Percentiles rank a stretch among this genome's conserved stretches.
Evolutionary conservation across 2,329 filamentous ascomycete species (phyloP).

Genomic region (Fusarium sp.): DNA sequence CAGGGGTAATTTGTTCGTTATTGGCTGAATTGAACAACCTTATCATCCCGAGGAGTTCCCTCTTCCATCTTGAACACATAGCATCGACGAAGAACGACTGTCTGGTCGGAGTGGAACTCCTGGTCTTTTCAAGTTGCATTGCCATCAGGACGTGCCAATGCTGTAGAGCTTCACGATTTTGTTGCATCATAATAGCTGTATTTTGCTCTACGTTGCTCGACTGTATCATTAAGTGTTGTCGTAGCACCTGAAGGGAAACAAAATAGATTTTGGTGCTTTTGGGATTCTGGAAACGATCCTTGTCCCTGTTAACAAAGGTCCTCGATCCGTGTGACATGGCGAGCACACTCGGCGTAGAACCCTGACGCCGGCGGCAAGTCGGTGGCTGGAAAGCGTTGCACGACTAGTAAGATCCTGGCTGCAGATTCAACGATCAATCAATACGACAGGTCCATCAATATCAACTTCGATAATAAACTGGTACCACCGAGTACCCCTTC

Average conservation of each 20-base stretch:
- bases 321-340: constrained; percentile 6
- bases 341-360: constrained; percentile 10
- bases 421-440: background rate
- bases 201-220: background rate
- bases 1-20: background rate
- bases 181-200: background rate
- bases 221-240: background rate
- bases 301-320: background rate
- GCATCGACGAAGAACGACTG: background rate
- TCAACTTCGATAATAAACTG: background rate
- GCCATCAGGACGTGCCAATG: background rate
- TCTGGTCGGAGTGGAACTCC: background rate
- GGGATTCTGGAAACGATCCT: constrained; percentile 12
- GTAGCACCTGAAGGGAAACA: background rate
- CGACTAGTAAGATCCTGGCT: background rate
- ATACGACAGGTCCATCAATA: background rate
- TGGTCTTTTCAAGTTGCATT: background rate
- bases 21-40: background rate
- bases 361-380: background rate
- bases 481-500: background rate
- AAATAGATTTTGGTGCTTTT: background rate
- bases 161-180: background rate
- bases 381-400: constrained; percentile 3
- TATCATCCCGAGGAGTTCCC: background rate
- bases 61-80: background rate